phyloP scores from a whole-genome alignment of 176 grass and related monocot species.

The Carex kokanica region DNA sequence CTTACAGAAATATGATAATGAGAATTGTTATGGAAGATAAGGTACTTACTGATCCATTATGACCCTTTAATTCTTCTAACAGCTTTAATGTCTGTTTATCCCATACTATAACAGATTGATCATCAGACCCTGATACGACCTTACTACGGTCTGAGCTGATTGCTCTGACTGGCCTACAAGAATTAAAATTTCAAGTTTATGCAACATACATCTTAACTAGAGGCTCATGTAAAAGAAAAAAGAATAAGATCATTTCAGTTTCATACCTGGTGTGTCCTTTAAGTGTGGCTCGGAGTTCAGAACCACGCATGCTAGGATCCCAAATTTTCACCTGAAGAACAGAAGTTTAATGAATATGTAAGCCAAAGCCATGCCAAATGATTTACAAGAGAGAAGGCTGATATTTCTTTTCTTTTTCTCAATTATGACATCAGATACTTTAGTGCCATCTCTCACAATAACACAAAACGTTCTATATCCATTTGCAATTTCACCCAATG shows the following conservation, averaged over 20 bases:
- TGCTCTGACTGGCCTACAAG: slow-evolving; percentile 69
- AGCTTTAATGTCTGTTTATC: slow-evolving; percentile 93
- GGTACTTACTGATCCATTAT: slow-evolving; percentile 60
- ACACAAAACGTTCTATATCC: not conserved
- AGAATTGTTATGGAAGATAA: slow-evolving; percentile 29
- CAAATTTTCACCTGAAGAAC: slow-evolving; percentile 87
- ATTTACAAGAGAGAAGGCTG: not conserved
- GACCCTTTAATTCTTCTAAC: slow-evolving; percentile 94
- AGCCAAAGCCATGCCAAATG: not conserved
- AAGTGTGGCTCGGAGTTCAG: slow-evolving; percentile 93
- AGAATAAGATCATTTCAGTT: not conserved
- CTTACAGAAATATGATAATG: slow-evolving; percentile 22
- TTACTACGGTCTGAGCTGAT: slow-evolving; percentile 96
- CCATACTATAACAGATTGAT: slow-evolving; percentile 98
- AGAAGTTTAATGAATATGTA: not conserved
- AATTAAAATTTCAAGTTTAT: slow-evolving; percentile 33
- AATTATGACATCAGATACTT: slow-evolving; percentile 1
- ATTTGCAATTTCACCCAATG: not conserved
- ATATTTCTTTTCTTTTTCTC: not conserved
- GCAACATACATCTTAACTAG: not conserved
- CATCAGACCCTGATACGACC: slow-evolving; percentile 94
- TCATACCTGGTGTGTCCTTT: slow-evolving; percentile 89
- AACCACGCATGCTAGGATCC: slow-evolving; percentile 99
- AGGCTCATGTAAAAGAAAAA: slow-evolving; percentile 31
- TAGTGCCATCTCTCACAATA: not conserved